Conservation (phyloP, 768 basidiomycete species). For the Suillus ampliporus region DNA sequence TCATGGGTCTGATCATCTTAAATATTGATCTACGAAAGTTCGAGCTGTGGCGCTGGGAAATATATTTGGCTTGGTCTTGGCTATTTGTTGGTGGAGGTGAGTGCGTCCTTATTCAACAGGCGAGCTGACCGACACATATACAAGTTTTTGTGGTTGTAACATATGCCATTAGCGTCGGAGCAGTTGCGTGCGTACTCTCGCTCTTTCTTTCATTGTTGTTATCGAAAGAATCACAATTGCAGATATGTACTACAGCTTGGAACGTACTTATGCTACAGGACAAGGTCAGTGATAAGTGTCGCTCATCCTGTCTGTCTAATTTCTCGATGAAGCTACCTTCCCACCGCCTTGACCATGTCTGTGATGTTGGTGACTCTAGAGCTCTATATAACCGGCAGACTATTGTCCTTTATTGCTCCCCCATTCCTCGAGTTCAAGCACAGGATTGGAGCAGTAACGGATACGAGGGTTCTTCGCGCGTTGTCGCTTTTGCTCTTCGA, state of each 20-base stretch:
- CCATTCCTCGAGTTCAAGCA: conserved; percentile 23
- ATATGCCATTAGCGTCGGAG: conserved; percentile 45
- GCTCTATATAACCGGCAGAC: conserved; percentile 43
- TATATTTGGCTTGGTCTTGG: conserved; percentile 35
- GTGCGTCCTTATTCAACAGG: conserved; percentile 12
- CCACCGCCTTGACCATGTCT: conserved; percentile 43
- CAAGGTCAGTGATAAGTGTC: conserved; percentile 4
- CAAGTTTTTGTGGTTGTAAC: conserved; percentile 47
- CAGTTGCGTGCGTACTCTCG: conserved; percentile 34
- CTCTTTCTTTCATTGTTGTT: not conserved
- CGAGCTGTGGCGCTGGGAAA: conserved; percentile 37
- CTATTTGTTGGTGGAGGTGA: conserved; percentile 43
- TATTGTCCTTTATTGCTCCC: conserved; percentile 33
- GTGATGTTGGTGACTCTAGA: conserved; percentile 44
- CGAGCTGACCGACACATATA: not conserved
- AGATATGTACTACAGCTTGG: conserved; percentile 28
- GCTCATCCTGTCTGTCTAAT: not conserved
- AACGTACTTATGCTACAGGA: conserved; percentile 37
- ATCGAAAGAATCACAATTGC: not conserved
- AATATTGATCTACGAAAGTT: conserved; percentile 40
- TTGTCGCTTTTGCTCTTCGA: conserved; percentile 51
- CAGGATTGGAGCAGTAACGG: conserved; percentile 28
- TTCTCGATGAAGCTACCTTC: conserved; percentile 41
- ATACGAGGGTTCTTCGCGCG: conserved; percentile 39
- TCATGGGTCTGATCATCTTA: conserved; percentile 46